Evolutionary conservation across 306 rosid species (phyloP), one percentile per base, ranked within the genome.

Genomic region (Lathyrus oleraceus): DNA sequence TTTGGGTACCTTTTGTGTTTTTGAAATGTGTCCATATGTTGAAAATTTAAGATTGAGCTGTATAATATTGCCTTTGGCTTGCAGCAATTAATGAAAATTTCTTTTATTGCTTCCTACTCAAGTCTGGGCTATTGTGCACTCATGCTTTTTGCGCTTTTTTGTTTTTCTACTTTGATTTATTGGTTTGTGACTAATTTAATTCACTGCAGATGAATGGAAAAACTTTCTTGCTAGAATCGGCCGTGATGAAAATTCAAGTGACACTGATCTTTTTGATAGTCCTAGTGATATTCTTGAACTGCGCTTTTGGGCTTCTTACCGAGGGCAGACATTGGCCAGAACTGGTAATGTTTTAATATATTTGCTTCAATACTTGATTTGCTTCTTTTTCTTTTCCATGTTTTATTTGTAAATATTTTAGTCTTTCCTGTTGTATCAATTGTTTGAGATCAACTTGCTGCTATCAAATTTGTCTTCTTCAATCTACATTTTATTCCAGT

Each of bases 241-340:
- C 59, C 90, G 92, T 65, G 88, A 90, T 58, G 96, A 94, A 76
- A 85, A 78, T 82, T 72, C 91, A 6, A 74, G 13, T 30, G 96
- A 94, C 49, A 75, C 71, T 0, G 95, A 85, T 56, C 92, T 87
- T 70, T 75, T 66, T 66, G 85, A 83, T 56, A 85, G 72, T 72
- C 30, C 90, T 15, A 77, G 59, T 72, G 98, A 94, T 72, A 87
- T 86, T 64, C 91, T 94, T 76, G 97, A 91, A 76, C 85, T 90
- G 71, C 94, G 97, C 19, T 87, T 90, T 83, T 94, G 98, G 98
- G 98, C 96, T 42, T 90, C 97, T 30, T 94, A 90, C 73, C 81
- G 98, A n/a, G 98, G 88, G 54, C 98, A 94, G 82, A 94, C 98
- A 39, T 83, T 94, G 76, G 92, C 97, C 61, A 88, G 98, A 85